Percentiles rank a stretch among this genome's conserved stretches.
Evolutionary conservation across 176 grass and related monocot genomes (phyloP).

Genomic region (Avena eriantha): DNA sequence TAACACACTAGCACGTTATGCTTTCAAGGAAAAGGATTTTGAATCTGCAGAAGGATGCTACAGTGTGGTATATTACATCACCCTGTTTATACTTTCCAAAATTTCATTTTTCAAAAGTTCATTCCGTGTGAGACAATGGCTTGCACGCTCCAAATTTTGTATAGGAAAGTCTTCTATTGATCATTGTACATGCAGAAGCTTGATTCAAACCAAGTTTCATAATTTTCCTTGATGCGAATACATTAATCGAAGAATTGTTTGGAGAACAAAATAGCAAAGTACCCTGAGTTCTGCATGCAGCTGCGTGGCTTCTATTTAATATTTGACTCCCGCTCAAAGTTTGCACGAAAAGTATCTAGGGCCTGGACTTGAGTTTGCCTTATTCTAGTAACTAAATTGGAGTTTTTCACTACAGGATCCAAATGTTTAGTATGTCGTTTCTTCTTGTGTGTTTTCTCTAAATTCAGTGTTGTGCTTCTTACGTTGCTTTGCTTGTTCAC

Average conservation of each 20-base stretch:
- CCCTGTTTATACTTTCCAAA: background rate
- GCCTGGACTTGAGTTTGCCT: background rate
- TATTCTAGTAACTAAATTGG: background rate
- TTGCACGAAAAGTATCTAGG: background rate
- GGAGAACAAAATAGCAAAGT: background rate
- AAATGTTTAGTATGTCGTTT: background rate
- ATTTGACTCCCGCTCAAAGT: background rate
- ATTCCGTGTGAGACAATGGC: background rate
- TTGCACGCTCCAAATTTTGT: background rate
- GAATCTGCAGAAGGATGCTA: constrained; percentile 20
- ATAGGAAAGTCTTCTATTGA: background rate
- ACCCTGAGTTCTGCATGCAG: background rate
- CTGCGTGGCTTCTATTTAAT: background rate
- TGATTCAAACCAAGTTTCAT: background rate
- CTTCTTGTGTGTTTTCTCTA: too few relatives aligned
- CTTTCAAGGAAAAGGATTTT: constrained; percentile 34
- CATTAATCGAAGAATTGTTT: background rate
- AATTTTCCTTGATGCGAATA: background rate
- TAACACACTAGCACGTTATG: background rate
- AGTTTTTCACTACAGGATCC: background rate
- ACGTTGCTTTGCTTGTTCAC: background rate
- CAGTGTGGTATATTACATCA: constrained; percentile 11
- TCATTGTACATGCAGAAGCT: background rate
- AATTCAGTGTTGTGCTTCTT: background rate
- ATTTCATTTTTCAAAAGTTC: background rate